Base-by-base conservation (phyloP, 352 stramenopile genomes). In the Phytophthora cryptogea region DNA sequence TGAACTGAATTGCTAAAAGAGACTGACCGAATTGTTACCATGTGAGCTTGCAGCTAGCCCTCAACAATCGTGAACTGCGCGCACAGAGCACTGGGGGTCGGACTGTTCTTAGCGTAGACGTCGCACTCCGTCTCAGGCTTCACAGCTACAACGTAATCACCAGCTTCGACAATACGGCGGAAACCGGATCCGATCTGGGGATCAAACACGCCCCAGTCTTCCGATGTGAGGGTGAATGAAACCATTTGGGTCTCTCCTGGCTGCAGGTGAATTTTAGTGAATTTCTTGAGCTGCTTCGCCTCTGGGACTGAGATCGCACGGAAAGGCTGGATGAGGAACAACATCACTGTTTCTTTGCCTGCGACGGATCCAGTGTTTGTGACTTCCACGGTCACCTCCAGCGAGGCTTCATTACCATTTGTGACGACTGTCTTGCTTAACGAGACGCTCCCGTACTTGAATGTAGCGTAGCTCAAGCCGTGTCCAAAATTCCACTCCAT, bases 261-360 rank as follows among this genome's bases (percentile, higher is more conserved):
- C 33, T 70, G 27, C 28, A 95, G 51, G 4, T 76, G 44, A 42
- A 96, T 75, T 65, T 95, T 95, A 26, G 60, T 65, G 51, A 95
- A 95, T 45, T 83, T 84, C 54, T 90, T 89, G 7, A 96, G 72
- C 39, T 87, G 76, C 57, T 93, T 95, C 40, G 73, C 76, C 55
- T 94, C 86, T 0, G 86, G 83, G 14, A 92, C 76, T 0, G 81
- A 79, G 23, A 87, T 82, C 26, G 49, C 9, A 20, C 80, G 83
- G 41, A 73, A 83, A 23, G 78, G 76, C 45, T 89, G 83, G 7
- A 78, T 86, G 45, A 95, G 75, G 28, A 96, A 90, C 27, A 96
- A 39, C 58, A 95, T 80, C 33, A 93, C 75, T 0, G 74, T 88
- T 51, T 96, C 84, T 32, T 93, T 88, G n/a, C 86, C 85, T 35